Conservation (phyloP, 345 rosid species). For the Dovyalis caffra region DNA sequence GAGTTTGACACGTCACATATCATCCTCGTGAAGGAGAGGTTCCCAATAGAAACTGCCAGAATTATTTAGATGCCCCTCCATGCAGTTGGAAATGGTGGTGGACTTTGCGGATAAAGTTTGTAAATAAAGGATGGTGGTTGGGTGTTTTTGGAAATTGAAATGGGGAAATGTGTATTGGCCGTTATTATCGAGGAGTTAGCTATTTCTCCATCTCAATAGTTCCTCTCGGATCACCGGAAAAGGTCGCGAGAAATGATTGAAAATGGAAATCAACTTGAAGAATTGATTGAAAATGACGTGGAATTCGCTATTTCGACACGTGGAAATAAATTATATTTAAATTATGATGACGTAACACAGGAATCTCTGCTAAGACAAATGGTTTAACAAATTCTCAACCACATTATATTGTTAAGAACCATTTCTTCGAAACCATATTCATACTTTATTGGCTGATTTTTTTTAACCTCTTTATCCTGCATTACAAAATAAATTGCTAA, state of each 20-base stretch:
- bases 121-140: not conserved
- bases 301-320: not conserved
- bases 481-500: too few species aligned
- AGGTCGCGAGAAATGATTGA: not conserved
- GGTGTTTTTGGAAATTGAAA: constrained; percentile 5
- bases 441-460: not conserved
- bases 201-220: constrained; percentile 4
- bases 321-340: not conserved
- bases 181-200: constrained; percentile 3
- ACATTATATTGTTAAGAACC: too few species aligned
- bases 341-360: not conserved
- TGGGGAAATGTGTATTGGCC: not conserved
- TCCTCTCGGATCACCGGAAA: constrained; percentile 9
- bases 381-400: not conserved
- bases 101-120: not conserved
- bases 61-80: constrained; percentile 8
- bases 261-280: not conserved
- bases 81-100: not conserved
- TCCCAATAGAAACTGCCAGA: not conserved
- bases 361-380: not conserved
- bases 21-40: constrained; percentile 32
- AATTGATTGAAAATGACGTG: not conserved
- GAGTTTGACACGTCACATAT: constrained; percentile 60
- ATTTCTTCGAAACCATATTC: not conserved
- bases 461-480: not conserved